Evolutionary conservation across 805 yeast genomes (phyloP).

Genomic region (Yamadazyma kitorensis): DNA sequence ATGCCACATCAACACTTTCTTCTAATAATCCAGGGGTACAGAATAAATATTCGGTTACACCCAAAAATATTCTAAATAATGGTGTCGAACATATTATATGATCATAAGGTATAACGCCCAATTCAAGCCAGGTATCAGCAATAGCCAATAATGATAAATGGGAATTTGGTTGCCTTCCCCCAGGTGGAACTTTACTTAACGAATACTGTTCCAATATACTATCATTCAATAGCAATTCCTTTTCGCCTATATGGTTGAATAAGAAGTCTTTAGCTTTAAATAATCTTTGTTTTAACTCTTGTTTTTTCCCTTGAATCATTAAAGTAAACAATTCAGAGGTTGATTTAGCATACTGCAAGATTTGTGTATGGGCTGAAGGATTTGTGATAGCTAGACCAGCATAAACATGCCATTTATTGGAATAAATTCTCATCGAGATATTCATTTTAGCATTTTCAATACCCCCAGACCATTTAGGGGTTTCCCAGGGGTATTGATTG

Average conservation of each 20-base stretch:
- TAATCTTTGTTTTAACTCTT: conserved; percentile 58
- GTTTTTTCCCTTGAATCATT: conserved; percentile 67
- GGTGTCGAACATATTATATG: conserved; percentile 98
- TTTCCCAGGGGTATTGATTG: conserved; percentile 89
- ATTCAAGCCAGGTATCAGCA: conserved; percentile 88
- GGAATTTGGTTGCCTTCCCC: conserved; percentile 72
- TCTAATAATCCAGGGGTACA: conserved; percentile 83
- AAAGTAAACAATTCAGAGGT: conserved; percentile 79
- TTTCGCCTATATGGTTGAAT: conserved; percentile 63
- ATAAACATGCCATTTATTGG: conserved; percentile 97
- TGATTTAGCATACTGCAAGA: conserved; percentile 83
- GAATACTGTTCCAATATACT: conserved; percentile 76
- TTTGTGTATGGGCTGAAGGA: conserved; percentile 90
- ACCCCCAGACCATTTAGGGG: conserved; percentile 86
- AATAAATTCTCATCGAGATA: conserved; percentile 83
- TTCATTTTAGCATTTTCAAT: conserved; percentile 94
- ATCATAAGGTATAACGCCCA: conserved; percentile 88
- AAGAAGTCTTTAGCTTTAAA: conserved; percentile 68
- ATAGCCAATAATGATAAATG: conserved; percentile 87
- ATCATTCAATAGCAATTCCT: conserved; percentile 72
- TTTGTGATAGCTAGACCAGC: conserved; percentile 97
- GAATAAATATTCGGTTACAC: conserved; percentile 89
- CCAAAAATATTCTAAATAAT: conserved; percentile 81
- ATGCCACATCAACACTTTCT: conserved; percentile 70
- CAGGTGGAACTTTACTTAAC: conserved; percentile 67